phyloP scores from a whole-genome alignment of 2,329 filamentous ascomycete genomes.

The Fusarium redolens region DNA sequence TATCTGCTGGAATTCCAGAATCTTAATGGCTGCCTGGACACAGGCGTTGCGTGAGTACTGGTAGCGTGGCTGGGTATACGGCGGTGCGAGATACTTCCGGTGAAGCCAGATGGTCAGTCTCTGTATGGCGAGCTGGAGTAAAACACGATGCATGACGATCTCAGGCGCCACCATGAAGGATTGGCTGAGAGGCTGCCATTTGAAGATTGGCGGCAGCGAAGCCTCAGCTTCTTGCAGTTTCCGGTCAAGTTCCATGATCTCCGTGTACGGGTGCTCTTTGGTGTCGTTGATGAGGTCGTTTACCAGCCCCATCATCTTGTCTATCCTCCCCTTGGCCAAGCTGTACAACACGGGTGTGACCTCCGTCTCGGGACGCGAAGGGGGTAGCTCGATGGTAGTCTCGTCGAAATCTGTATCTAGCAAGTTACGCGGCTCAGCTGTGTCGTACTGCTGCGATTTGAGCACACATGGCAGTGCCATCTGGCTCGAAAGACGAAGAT shows the following conservation, averaged over 20 bases:
- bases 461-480: slow-evolving; percentile 60
- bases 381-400: slow-evolving; percentile 13
- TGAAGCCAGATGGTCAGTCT: background rate
- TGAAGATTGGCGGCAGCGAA: background rate
- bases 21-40: background rate
- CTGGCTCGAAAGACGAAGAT: slow-evolving; percentile 71
- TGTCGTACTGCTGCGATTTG: slow-evolving; percentile 13
- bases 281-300: background rate
- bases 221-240: background rate
- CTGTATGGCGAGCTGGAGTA: background rate
- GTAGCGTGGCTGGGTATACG: background rate
- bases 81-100: background rate
- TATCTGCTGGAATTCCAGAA: background rate
- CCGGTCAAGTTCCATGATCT: background rate
- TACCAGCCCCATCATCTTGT: background rate
- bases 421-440: slow-evolving; percentile 15
- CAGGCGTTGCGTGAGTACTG: background rate
- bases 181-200: background rate
- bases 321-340: background rate
- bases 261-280: accelerated
- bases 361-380: slow-evolving; percentile 23
- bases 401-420: slow-evolving; percentile 24
- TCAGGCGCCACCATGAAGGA: background rate
- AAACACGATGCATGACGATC: background rate
- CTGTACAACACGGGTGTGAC: slow-evolving; percentile 15